Percentiles rank a stretch among this genome's conserved stretches.
These are phyloP conservation scores for Vitis vinifera DNA, from an alignment of 164 flowering plant genomes.

Conservation along the genomic window ASM3070453v1 NC_081808.1:3113001-3113500, in stretches of 20 bases:
- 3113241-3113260: constrained; percentile 80
- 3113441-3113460: too few species aligned
- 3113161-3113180: not conserved
- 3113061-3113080: constrained; percentile 78
- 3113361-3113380: constrained; percentile 8
- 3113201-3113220: not conserved
- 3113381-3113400: not conserved
- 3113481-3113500: too few species aligned
- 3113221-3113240: constrained; percentile 27
- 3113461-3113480: too few species aligned
- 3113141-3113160: constrained; percentile 4
- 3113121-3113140: constrained; percentile 66
- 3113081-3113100: constrained; percentile 80
- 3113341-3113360: constrained; percentile 78
- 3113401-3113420: too few species aligned
- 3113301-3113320: constrained; percentile 97
- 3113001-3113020: constrained; percentile 67
- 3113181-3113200: not conserved
- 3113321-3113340: constrained; percentile 70
- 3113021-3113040: constrained; percentile 77
- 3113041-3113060: constrained; percentile 72
- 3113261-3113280: constrained; percentile 66
- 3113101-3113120: constrained; percentile 72
- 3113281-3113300: constrained; percentile 86
- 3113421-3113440: too few species aligned